Evolutionary conservation across 129 eudicot genomes (phyloP).

Genomic region (Helichrysum umbraculigerum): DNA sequence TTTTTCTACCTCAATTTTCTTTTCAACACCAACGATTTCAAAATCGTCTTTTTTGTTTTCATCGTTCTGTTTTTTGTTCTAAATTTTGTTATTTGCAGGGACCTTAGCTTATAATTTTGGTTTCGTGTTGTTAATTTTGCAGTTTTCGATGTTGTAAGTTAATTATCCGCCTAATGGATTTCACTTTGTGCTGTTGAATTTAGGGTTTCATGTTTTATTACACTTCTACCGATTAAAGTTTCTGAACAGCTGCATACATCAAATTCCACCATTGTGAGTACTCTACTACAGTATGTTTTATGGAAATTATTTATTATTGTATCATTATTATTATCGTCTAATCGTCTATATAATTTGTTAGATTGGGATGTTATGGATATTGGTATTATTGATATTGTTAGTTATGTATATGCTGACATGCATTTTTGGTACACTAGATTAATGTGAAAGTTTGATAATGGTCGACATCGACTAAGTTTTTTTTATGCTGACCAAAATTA

Average conservation of each 20-base stretch:
- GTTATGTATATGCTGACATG: too few species aligned
- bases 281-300: neutral
- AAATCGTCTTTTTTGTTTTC: neutral
- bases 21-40: neutral
- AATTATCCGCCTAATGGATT: neutral
- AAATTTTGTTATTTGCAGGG: neutral
- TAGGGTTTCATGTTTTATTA: constrained; percentile 34
- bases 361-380: constrained; percentile 1
- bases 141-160: neutral
- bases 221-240: constrained; percentile 1
- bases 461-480: too few species aligned
- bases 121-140: neutral
- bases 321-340: too few species aligned
- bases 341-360: neutral
- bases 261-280: constrained; percentile 27
- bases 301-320: neutral
- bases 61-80: neutral
- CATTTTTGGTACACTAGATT: neutral
- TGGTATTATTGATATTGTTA: neutral
- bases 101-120: neutral
- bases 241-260: constrained; percentile 1
- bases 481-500: too few species aligned
- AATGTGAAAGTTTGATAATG: too few species aligned
- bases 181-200: constrained; percentile 28
- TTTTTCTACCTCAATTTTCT: neutral